Evolutionary conservation across 352 stramenopile genomes (phyloP).

Genomic region (Phytophthora sp.): DNA sequence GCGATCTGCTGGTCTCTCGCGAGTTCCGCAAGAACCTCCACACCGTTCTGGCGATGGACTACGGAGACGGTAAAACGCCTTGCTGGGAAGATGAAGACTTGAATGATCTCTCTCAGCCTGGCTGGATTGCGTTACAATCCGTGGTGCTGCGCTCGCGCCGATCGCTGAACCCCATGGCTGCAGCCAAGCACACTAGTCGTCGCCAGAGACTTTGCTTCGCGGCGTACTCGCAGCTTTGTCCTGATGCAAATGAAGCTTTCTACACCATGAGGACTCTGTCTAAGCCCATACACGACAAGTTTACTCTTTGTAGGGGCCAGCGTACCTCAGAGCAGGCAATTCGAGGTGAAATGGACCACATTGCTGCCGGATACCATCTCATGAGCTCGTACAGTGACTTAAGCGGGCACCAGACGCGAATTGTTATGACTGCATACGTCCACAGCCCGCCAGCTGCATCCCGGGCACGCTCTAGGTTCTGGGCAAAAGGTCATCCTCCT

Average conservation of each 20-base stretch:
- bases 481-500: constrained; percentile 16
- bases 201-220: constrained; percentile 67
- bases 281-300: constrained; percentile 47
- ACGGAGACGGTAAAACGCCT: constrained; percentile 18
- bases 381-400: constrained; percentile 52
- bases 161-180: constrained; percentile 42
- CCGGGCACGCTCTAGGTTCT: constrained; percentile 19
- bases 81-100: constrained; percentile 39
- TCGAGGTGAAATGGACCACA: constrained; percentile 55
- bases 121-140: constrained; percentile 56
- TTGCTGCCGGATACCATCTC: constrained; percentile 72
- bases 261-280: constrained; percentile 75
- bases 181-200: constrained; percentile 41
- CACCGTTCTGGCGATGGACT: constrained; percentile 27
- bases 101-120: constrained; percentile 36
- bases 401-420: constrained; percentile 54
- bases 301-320: constrained; percentile 18
- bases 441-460: constrained; percentile 12
- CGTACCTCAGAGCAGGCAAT: constrained; percentile 27
- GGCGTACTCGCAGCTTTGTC: constrained; percentile 54
- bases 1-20: constrained; percentile 53
- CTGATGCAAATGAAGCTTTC: constrained; percentile 53
- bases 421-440: constrained; percentile 71
- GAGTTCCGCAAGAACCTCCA: constrained; percentile 39
- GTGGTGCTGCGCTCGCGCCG: constrained; percentile 49